phyloP scores from a whole-genome alignment of 2,329 filamentous ascomycete genomes.

The Penicillium brevicompactum region DNA sequence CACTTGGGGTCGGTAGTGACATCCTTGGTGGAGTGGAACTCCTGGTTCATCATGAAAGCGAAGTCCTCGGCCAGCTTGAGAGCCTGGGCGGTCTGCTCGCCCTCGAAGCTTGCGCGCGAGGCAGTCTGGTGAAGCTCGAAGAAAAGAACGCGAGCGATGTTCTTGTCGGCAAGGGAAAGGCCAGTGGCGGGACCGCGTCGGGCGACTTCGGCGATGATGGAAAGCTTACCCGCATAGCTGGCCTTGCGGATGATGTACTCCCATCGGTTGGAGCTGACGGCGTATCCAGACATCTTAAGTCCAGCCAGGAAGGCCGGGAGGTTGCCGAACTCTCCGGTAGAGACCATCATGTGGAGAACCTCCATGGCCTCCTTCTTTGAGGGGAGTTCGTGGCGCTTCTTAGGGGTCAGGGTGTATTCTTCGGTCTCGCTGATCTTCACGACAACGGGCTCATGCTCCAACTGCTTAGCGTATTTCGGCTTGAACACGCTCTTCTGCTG shows the following conservation, averaged over 20 bases:
- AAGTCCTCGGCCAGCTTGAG: constrained; percentile 36
- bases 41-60: constrained; percentile 40
- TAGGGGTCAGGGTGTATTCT: constrained; percentile 43
- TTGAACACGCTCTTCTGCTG: constrained; percentile 46
- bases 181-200: constrained; percentile 39
- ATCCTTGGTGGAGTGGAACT: constrained; percentile 27
- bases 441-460: constrained; percentile 44
- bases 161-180: constrained; percentile 33
- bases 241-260: constrained; percentile 43
- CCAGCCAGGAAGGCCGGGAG: constrained; percentile 45
- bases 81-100: constrained; percentile 30
- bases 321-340: constrained; percentile 44
- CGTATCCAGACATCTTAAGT: constrained; percentile 33
- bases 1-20: constrained; percentile 37
- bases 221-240: constrained; percentile 37
- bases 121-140: constrained; percentile 41
- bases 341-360: constrained; percentile 39
- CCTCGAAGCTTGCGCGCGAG: constrained; percentile 36
- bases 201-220: constrained; percentile 39
- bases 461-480: constrained; percentile 34
- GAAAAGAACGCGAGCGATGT: constrained; percentile 38
- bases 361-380: constrained; percentile 33
- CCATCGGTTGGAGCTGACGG: constrained; percentile 26
- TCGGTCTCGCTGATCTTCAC: constrained; percentile 42
- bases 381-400: constrained; percentile 37